Conservation (phyloP, 164 flowering plant species). For the Liquidambar formosana region DNA sequence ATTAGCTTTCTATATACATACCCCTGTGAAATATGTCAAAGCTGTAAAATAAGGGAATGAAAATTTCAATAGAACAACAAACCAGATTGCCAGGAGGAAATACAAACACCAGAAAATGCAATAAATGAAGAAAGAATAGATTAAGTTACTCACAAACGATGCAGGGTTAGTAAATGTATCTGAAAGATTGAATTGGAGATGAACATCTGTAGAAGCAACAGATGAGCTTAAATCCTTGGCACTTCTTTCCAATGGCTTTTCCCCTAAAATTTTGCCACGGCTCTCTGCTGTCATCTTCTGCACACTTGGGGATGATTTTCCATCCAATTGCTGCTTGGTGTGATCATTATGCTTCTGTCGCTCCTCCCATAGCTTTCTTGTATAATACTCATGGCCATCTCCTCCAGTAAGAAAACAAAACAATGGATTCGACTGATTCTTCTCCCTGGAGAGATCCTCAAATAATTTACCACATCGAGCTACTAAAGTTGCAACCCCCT, state of each 20-base stretch:
- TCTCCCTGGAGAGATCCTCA: conserved; percentile 91
- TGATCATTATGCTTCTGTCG: conserved; percentile 55
- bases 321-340: conserved; percentile 39
- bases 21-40: neutral
- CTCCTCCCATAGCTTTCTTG: conserved; percentile 90
- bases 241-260: conserved; percentile 76
- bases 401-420: conserved; percentile 86
- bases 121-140: neutral
- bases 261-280: conserved; percentile 86
- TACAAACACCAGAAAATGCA: neutral
- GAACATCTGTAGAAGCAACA: conserved; percentile 41
- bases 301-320: conserved; percentile 29
- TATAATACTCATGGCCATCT: conserved; percentile 74
- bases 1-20: neutral
- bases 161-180: conserved; percentile 84
- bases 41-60: neutral
- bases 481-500: conserved; percentile 87
- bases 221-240: conserved; percentile 43
- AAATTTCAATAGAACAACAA: neutral
- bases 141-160: conserved; percentile 55
- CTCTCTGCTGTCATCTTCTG: conserved; percentile 84
- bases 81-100: neutral
- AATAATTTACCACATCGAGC: conserved; percentile 88
- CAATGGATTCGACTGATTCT: conserved; percentile 72
- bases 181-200: conserved; percentile 61